Conservation (phyloP, 768 basidiomycete species). For the Dacryopinax spathularia region DNA sequence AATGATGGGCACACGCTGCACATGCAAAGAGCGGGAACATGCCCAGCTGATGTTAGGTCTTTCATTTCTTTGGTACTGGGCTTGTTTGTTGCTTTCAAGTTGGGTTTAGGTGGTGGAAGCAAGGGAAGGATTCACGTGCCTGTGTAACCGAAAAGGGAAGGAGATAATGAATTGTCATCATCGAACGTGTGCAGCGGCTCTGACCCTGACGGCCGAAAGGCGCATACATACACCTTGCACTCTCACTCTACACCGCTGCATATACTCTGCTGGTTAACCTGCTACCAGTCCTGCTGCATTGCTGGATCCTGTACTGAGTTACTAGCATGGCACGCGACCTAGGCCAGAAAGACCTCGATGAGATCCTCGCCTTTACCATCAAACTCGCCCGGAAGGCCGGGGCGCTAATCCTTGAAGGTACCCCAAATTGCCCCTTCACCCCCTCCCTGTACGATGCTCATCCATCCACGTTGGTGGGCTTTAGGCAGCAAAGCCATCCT, state of each 20-base stretch:
- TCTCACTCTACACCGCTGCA: background rate
- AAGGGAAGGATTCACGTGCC: background rate
- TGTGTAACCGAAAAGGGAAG: background rate
- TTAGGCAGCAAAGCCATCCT: slow-evolving; percentile 49
- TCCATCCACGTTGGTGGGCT: slow-evolving; percentile 21
- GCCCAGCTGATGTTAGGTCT: too few relatives aligned
- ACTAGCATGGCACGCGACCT: slow-evolving; percentile 13
- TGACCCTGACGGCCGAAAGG: background rate
- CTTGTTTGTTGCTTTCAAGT: too few relatives aligned
- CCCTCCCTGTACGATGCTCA: background rate
- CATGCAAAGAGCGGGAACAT: too few relatives aligned
- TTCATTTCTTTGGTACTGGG: too few relatives aligned
- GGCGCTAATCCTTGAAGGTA: slow-evolving; percentile 54
- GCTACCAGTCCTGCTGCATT: too few relatives aligned
- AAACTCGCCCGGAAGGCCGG: slow-evolving; percentile 65
- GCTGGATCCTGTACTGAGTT: too few relatives aligned
- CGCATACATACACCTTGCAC: background rate
- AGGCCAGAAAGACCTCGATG: slow-evolving; percentile 35
- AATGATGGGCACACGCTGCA: too few relatives aligned
- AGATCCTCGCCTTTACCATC: slow-evolving; percentile 53
- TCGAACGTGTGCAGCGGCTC: background rate
- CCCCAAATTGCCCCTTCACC: background rate
- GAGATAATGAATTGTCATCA: background rate
- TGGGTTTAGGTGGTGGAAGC: background rate
- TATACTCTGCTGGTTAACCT: background rate